Evolutionary conservation across 768 basidiomycete genomes (phyloP), one percentile per base, ranked within the genome.

Genomic region (Rhizopogon rudus): DNA sequence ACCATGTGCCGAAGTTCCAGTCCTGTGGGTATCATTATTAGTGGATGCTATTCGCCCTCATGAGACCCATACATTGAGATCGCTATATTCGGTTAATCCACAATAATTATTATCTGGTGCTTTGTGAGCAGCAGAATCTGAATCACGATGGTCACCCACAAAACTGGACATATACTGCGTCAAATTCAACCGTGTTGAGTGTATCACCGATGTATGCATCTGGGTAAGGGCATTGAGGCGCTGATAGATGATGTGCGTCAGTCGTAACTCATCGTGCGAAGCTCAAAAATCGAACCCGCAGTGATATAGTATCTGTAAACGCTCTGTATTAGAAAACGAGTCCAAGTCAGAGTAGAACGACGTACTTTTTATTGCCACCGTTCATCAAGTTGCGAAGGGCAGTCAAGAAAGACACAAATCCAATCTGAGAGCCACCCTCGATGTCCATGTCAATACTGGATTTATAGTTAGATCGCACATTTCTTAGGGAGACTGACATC

Each of bases 81-180:
- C 73, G 59, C 76, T 78, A 65, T 81, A 77, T 42, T 71, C 64
- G 39, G 56, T 61, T n/a, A 79, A 44, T 4, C 55, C 72, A 50
- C 78, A 80, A 49, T 65, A 74, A 57, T 79, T 80, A 64, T 80
- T 79, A 59, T 81, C 77, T 78, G 54, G 16, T 14, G 1, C 9
- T 10, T 22, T 9, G 57, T 55, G n/a, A n/a, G 13, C 3, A 7
- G 16, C 12, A 51, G 10, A 35, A 20, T 42, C 1, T 5, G 7
- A 33, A 40, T 28, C 31, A 12, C 22, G 25, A 31, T 28, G 16
- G 13, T 57, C 55, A 46, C 57, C 12, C 43, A 60, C 79, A 80
- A 65, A 80, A 79, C 58, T 80, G 79, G 22, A 80, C 80, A 40
- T 77, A 80, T 51, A 80, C 67, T 2, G 77, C 79, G 57, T 81